These are phyloP conservation scores for Komagataella phaffii DNA, from an alignment of 805 yeast species.

Conservation along the genomic window DNA sequence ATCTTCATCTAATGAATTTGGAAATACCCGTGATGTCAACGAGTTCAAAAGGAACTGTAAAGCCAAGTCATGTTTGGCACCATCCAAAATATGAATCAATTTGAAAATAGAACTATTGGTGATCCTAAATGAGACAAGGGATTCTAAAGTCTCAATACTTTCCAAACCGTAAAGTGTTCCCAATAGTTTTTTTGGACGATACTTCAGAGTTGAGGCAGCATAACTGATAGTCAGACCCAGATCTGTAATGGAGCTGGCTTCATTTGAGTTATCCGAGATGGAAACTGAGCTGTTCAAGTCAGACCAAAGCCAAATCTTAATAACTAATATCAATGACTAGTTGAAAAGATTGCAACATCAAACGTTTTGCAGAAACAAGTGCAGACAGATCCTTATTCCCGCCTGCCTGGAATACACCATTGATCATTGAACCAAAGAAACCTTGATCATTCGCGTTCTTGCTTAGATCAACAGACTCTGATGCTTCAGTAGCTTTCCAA, in stretches of 20 bases:
- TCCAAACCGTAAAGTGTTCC: constrained; percentile 56
- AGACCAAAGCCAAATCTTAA: constrained; percentile 56
- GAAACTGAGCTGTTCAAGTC: constrained; percentile 25
- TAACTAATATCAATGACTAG: constrained; percentile 42
- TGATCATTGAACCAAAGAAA: constrained; percentile 54
- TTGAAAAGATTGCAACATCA: constrained; percentile 51
- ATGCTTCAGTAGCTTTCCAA: constrained; percentile 21
- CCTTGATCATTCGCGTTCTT: constrained; percentile 26
- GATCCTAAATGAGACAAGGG: constrained; percentile 27
- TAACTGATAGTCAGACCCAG: constrained; percentile 23
- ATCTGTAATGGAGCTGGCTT: not conserved
- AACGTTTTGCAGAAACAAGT: constrained; percentile 37
- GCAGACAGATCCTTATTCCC: constrained; percentile 38
- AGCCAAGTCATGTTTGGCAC: constrained; percentile 65
- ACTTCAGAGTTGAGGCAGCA: constrained; percentile 49
- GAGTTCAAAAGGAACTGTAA: constrained; percentile 55
- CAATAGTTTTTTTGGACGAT: constrained; percentile 50
- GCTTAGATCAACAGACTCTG: constrained; percentile 7
- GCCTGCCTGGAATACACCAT: constrained; percentile 69
- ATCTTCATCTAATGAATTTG: constrained; percentile 11
- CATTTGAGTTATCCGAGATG: not conserved
- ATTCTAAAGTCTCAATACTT: constrained; percentile 59
- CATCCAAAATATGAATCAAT: constrained; percentile 68
- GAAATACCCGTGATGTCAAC: constrained; percentile 31
- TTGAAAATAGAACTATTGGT: constrained; percentile 30